A percentile compares a stretch with the other conserved stretches of the same genome.
Evolutionary conservation across 2,329 filamentous ascomycete species (phyloP).

Genomic region (Colletotrichum musicola): DNA sequence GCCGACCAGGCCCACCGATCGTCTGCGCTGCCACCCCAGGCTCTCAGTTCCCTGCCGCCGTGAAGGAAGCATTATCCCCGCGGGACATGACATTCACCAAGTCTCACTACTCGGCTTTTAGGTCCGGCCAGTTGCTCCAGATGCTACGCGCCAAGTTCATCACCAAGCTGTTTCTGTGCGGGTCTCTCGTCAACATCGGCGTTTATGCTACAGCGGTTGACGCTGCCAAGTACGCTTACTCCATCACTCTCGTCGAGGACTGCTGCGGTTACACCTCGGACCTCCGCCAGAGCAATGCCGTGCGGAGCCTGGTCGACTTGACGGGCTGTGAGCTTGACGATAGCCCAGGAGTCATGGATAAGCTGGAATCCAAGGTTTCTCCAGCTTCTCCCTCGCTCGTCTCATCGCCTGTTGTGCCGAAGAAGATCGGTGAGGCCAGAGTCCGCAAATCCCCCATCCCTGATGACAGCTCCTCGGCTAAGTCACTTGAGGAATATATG

Average conservation of each 20-base stretch:
- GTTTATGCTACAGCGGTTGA: slow-evolving; percentile 93
- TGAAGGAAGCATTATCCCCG: slow-evolving; percentile 59
- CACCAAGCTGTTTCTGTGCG: slow-evolving; percentile 90
- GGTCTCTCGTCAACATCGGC: slow-evolving; percentile 86
- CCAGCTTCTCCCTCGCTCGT: not conserved
- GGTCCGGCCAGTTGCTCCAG: slow-evolving; percentile 78
- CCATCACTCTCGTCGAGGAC: slow-evolving; percentile 89
- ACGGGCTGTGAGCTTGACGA: slow-evolving; percentile 79
- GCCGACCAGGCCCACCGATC: slow-evolving; percentile 55
- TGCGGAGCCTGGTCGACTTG: slow-evolving; percentile 78
- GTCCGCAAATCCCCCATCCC: slow-evolving; percentile 36
- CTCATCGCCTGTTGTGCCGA: slow-evolving; percentile 24
- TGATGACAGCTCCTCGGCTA: slow-evolving; percentile 36
- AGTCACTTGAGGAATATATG: slow-evolving; percentile 25
- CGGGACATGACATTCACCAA: slow-evolving; percentile 72
- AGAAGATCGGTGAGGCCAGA: slow-evolving; percentile 8
- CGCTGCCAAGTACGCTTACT: slow-evolving; percentile 86
- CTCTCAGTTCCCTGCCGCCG: slow-evolving; percentile 56
- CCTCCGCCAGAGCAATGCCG: slow-evolving; percentile 76
- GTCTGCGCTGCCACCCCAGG: slow-evolving; percentile 60
- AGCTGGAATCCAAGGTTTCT: slow-evolving; percentile 33
- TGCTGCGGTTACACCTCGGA: slow-evolving; percentile 85
- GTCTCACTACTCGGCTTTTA: slow-evolving; percentile 89
- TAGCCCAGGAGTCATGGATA: slow-evolving; percentile 35
- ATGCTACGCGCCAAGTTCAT: slow-evolving; percentile 87